Base-by-base conservation (phyloP, 2,329 filamentous ascomycete genomes). In the Alternaria incomplexa region DNA sequence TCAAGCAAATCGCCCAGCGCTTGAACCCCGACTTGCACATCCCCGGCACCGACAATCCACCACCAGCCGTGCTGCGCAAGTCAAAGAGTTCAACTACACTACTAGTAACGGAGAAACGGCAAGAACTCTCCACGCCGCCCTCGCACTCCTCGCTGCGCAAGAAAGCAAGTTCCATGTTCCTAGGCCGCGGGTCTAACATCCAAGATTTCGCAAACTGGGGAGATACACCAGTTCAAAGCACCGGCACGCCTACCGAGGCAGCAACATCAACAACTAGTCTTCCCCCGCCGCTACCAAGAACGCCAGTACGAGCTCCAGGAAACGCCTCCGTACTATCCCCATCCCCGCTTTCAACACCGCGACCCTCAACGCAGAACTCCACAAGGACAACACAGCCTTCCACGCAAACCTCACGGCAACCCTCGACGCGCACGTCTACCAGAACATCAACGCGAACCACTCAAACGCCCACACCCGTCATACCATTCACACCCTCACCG, bases 21-120 rank as follows among this genome's bases (percentile, higher is more conserved):
- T 6, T 62, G 15, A 62, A 62, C 8, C 59, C 59, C 22, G 59
- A 62, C 26, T 50, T 62, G 20, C 36, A 53, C 15, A 62, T 62
- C 17, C 59, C 59, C 20, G 45, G 57, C 17, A 10, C 52, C 25
- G 45, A 48, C 17, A 32, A 22, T 11, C 48, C 46, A 15, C 46
- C 30, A 5, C 26, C 23, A n/a, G 17, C 56, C 20, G 12, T 22
- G 2, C 17, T 52, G 23, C 48, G 28, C 9, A 52, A 52, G 36
- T 20, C 48, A 32, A 52, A 52, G 48, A 52, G 48, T 9, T 52
- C 48, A 12, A 22, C 48, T 0, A 36, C 48, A 20, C 48, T 52
- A 11, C 20, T 52, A 23, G 48, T 52, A 40, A 52, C 28, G 4
- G 48, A 52, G 9, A 36, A 52, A 25, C 48, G 48, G 1, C 40